Conservation (phyloP, 2,329 filamentous ascomycete genomes). For the Alternaria infectoria region DNA sequence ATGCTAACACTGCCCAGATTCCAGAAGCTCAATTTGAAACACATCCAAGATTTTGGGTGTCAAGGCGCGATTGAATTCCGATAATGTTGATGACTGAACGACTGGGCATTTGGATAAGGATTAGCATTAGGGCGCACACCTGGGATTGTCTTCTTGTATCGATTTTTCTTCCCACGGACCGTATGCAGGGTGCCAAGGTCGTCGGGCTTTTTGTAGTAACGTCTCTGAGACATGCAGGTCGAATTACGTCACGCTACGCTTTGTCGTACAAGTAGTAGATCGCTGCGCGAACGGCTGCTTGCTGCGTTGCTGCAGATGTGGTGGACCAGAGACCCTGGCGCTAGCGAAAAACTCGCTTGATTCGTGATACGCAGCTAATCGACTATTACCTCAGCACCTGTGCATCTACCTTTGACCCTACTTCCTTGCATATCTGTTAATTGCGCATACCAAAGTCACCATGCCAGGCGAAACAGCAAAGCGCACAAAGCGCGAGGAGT, state of each 20-base stretch:
- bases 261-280: slow-evolving; percentile 11
- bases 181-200: slow-evolving; percentile 38
- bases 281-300: slow-evolving; percentile 4
- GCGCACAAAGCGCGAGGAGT: slow-evolving; percentile 56
- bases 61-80: slow-evolving; percentile 88
- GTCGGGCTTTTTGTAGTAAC: slow-evolving; percentile 22
- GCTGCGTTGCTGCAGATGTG: slow-evolving; percentile 15
- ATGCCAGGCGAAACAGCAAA: slow-evolving; percentile 48
- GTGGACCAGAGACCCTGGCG: slow-evolving; percentile 17
- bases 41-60: slow-evolving; percentile 84
- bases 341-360: slow-evolving; percentile 39
- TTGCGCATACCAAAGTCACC: slow-evolving; percentile 6
- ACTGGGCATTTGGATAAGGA: slow-evolving; percentile 27
- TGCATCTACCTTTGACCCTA: neutral
- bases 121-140: slow-evolving; percentile 39
- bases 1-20: slow-evolving; percentile 64
- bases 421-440: slow-evolving; percentile 1
- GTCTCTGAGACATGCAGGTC: slow-evolving; percentile 10
- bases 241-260: slow-evolving; percentile 25
- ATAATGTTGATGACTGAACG: slow-evolving; percentile 56
- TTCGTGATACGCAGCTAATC: slow-evolving; percentile 22
- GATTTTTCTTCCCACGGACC: slow-evolving; percentile 29
- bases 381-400: slow-evolving; percentile 21
- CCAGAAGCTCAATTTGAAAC: slow-evolving; percentile 89
- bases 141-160: slow-evolving; percentile 35